phyloP scores from a whole-genome alignment of 2,329 filamentous ascomycete genomes.

The Hymenotorrendiella dingleyae region DNA sequence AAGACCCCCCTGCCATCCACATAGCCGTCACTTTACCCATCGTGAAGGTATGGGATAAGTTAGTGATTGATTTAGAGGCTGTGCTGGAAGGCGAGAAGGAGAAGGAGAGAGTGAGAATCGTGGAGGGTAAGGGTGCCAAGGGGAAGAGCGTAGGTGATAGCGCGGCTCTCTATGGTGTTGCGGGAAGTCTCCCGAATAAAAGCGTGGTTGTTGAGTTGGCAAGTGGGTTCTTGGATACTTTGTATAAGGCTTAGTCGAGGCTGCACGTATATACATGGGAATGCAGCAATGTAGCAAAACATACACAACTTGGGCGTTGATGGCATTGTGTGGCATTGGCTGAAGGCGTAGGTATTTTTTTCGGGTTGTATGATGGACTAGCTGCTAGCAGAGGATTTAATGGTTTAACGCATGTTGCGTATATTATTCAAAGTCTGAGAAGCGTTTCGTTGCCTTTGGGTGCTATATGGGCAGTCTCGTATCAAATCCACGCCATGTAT shows the following conservation, averaged over 20 bases:
- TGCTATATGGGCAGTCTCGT: too few relatives aligned
- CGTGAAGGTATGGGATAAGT: constrained; percentile 69
- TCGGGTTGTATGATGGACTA: too few relatives aligned
- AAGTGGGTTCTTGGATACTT: constrained; percentile 81
- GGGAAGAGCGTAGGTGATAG: constrained; percentile 70
- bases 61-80: constrained; percentile 66
- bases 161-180: constrained; percentile 88
- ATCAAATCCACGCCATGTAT: too few relatives aligned
- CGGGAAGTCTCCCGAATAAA: constrained; percentile 92
- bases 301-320: too few relatives aligned
- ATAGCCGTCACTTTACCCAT: constrained; percentile 89
- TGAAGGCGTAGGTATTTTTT: too few relatives aligned
- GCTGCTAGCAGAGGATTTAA: too few relatives aligned
- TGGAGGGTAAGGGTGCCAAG: constrained; percentile 60
- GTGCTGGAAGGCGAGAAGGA: constrained; percentile 70
- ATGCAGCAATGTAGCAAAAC: too few relatives aligned
- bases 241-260: constrained; percentile 72
- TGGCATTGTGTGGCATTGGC: too few relatives aligned
- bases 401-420: too few relatives aligned
- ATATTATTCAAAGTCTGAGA: too few relatives aligned
- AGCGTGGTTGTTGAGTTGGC: constrained; percentile 87
- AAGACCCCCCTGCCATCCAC: constrained; percentile 87
- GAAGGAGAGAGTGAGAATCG: constrained; percentile 67
- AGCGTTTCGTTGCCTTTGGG: too few relatives aligned
- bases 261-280: constrained; percentile 34